Conservation (phyloP, 2,329 filamentous ascomycete species). For the Phyllosticta citrichinensis region DNA sequence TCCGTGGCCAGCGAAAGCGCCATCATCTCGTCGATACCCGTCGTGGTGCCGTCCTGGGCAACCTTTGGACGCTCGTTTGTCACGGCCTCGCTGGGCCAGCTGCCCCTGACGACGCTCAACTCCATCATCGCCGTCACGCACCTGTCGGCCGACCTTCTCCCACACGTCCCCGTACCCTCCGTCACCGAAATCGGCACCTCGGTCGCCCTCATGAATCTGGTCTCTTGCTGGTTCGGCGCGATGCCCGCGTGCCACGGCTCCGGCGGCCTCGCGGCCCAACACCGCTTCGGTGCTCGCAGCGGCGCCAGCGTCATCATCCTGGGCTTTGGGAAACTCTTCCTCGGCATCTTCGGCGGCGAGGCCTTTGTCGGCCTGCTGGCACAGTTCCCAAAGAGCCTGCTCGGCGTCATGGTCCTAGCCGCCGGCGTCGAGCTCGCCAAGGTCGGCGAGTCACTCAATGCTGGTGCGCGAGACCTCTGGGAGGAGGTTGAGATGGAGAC, state of each 20-base stretch:
- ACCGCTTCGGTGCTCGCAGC: slow-evolving; percentile 81
- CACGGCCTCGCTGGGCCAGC: slow-evolving; percentile 68
- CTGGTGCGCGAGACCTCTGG: slow-evolving; percentile 52
- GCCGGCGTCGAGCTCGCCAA: slow-evolving; percentile 80
- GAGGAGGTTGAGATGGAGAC: slow-evolving; percentile 26
- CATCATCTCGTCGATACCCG: slow-evolving; percentile 32
- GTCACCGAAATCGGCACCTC: slow-evolving; percentile 73
- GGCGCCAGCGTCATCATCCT: slow-evolving; percentile 75
- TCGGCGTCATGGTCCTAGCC: slow-evolving; percentile 83
- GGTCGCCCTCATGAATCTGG: slow-evolving; percentile 72
- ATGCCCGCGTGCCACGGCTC: slow-evolving; percentile 96
- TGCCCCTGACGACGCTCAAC: slow-evolving; percentile 86
- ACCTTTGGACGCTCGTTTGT: slow-evolving; percentile 47
- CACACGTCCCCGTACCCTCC: slow-evolving; percentile 43
- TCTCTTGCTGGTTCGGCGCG: slow-evolving; percentile 81
- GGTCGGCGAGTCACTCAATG: slow-evolving; percentile 74
- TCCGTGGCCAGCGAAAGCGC: slow-evolving; percentile 8
- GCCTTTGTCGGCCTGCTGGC: slow-evolving; percentile 61
- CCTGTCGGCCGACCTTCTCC: slow-evolving; percentile 67
- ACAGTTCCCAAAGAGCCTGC: slow-evolving; percentile 63
- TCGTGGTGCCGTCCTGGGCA: slow-evolving; percentile 33
- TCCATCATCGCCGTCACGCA: slow-evolving; percentile 82
- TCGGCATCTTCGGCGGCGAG: slow-evolving; percentile 63
- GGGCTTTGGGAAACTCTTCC: slow-evolving; percentile 61
- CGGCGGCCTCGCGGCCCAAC: slow-evolving; percentile 82